Base-by-base conservation (phyloP, 202 grass and related monocot genomes). In the Panicum virgatum region DNA sequence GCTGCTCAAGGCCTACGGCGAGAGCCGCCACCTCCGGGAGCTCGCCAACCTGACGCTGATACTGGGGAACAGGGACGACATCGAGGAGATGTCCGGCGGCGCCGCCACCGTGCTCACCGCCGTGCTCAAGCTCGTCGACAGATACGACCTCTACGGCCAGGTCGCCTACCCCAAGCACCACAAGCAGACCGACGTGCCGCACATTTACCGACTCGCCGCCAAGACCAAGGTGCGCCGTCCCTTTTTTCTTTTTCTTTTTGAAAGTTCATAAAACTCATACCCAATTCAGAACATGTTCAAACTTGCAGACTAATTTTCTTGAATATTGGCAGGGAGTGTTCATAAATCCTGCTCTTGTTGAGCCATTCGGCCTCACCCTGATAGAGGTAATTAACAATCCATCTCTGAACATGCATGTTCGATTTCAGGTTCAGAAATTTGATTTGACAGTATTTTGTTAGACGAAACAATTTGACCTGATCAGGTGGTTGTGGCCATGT, bases 121-220 rank as follows among this genome's bases (percentile, higher is more conserved):
- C 10, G 96, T 98, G 70, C 89, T 98, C 23, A 98, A 90, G 86
- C 86, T 95, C 42, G 88, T 98, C 51, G 96, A 98, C 62, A 85
- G 83, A 5, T 98, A 98, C 59, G 92, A 95, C 66, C 84, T 98
- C 7, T 98, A 98, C 61, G 96, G 96, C 26, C 91, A 86, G 77
- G 96, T 98, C 19, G 92, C 96, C 1, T 98, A 98, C 50, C 96
- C 96, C 2, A 98, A 98, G 86, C 96, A 93, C 76, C 96, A 98
- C 86, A 98, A 88, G 57, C 96, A 98, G 82, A 86, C 62, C 20
- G 96, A 98, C 66, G 96, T 98, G 67, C 96, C 90, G 4, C 85
- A 91, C 48, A 95, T 98, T 20, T 98, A 98, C 84, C 90, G 92
- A n/a, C 90, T 91, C 5, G 96, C 96, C 25, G 90, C 92, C 20